These are phyloP conservation scores for Trichoderma koningiopsis DNA, from an alignment of 2,329 filamentous ascomycete genomes.

Conservation along the genomic window DNA sequence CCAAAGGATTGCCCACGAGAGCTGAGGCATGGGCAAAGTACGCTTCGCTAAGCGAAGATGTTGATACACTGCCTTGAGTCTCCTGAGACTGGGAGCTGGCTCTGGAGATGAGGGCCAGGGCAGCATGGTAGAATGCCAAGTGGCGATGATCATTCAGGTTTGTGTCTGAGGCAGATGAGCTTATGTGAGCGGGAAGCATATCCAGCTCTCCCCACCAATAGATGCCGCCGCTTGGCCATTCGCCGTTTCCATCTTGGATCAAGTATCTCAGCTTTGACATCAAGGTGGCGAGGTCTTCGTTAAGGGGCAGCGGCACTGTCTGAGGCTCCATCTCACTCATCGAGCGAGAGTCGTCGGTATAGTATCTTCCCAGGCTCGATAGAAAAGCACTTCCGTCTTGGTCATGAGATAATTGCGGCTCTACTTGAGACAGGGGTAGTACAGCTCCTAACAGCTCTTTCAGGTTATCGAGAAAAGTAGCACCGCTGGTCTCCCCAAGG, in stretches of 20 bases:
- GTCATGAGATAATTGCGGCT: conserved; percentile 20
- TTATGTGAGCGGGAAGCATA: conserved; percentile 35
- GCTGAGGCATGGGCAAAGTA: conserved; percentile 48
- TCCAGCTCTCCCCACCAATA: conserved; percentile 51
- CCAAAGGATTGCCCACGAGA: conserved; percentile 51
- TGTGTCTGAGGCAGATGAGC: conserved; percentile 29
- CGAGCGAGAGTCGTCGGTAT: conserved; percentile 50
- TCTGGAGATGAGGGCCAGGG: conserved; percentile 46
- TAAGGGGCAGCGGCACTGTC: conserved; percentile 44
- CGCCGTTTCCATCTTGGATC: conserved; percentile 49
- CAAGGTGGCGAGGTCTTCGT: conserved; percentile 42
- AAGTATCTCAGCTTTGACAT: conserved; percentile 46
- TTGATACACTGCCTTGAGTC: conserved; percentile 21
- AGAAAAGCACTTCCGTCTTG: conserved; percentile 38
- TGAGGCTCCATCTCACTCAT: conserved; percentile 43
- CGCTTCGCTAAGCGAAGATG: conserved; percentile 43
- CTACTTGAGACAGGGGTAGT: conserved; percentile 37
- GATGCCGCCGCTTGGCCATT: conserved; percentile 49
- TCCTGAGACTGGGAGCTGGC: conserved; percentile 31
- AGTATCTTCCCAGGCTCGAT: conserved; percentile 47
- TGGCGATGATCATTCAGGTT: conserved; percentile 38
- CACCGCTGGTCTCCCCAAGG: conserved; percentile 53
- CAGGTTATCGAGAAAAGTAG: conserved; percentile 52
- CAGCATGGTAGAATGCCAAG: conserved; percentile 49
- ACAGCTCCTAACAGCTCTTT: conserved; percentile 51